Conservation (phyloP, 768 basidiomycete species). For the Saitozyma sp. region DNA sequence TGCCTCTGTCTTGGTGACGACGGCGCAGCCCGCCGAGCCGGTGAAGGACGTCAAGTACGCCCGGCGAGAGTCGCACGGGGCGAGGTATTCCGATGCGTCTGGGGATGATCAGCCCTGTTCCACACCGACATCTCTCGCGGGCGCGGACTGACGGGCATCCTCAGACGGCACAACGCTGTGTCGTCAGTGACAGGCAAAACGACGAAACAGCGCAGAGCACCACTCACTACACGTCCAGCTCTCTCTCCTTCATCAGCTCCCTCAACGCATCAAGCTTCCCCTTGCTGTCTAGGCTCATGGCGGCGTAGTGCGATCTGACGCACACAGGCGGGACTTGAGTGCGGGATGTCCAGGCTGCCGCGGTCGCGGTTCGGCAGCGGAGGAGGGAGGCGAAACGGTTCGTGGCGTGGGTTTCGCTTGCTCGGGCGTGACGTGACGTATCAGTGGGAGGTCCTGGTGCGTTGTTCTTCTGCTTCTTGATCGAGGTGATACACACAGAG, state of each 20-base stretch:
- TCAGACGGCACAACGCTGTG: conserved; percentile 78
- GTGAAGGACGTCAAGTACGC: conserved; percentile 90
- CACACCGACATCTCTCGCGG: background rate
- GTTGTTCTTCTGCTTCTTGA: too few relatives aligned
- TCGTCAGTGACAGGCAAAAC: background rate
- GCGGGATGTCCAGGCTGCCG: too few relatives aligned
- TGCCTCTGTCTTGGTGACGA: conserved; percentile 70
- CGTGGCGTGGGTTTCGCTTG: too few relatives aligned
- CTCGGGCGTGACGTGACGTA: too few relatives aligned
- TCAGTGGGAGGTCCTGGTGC: too few relatives aligned
- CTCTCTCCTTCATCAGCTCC: conserved; percentile 65
- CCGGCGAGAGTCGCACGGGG: conserved; percentile 77
- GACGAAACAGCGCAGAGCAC: background rate
- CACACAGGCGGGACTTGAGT: too few relatives aligned
- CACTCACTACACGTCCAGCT: conserved; percentile 63
- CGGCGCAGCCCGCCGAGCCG: conserved; percentile 88
- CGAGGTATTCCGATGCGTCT: conserved; percentile 89
- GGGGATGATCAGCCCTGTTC: background rate
- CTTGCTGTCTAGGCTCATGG: conserved; percentile 6
- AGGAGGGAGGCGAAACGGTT: too few relatives aligned
- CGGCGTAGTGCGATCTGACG: background rate
- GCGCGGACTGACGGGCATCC: conserved; percentile 71
- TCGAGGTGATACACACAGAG: too few relatives aligned
- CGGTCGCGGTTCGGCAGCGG: too few relatives aligned
- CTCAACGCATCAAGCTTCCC: conserved; percentile 61